Evolutionary conservation across 768 basidiomycete genomes (phyloP), one percentile per base, ranked within the genome.

Genomic region (Phaeotremella fagi): DNA sequence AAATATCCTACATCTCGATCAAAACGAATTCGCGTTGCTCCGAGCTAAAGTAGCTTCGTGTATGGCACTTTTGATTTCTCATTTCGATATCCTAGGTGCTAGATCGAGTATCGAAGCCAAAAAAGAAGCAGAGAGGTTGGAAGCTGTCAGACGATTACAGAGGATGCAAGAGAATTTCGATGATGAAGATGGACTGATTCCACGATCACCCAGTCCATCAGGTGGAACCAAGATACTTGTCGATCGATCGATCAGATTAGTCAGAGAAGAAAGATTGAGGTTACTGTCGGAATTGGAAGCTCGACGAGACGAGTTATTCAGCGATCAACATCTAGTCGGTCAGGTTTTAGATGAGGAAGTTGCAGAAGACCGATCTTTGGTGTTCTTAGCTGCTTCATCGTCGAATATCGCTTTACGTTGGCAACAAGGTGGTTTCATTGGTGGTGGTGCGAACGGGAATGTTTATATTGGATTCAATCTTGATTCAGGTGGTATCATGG

Each of bases 371-470:
- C 83, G 90, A 42, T 90, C 94, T 0, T 79, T 95, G 42, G 85
- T 91, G 4, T 94, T 91, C 79, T 81, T 99, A 35, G 95, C 95
- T 0, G 90, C 90, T 1, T 90, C 90, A n/a, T 85, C 85, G 35
- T 91, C 90, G 24, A 95, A 94, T 64, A 90, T 97, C 57, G 88
- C 90, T 2, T 85, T 98, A 56, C 83, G 88, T 35, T 99, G 95
- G 95, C 94, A 97, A 72, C 95, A 99, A 76, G 91, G 94, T 14
- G 84, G 87, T 53, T 97, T 97, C 77, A 97, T 99, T 63, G 95
- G 94, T 46, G 85, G 91, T n/a, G 95, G 95, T 15, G 92, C 95
- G 7, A 97, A 95, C 74, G 95, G 95, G 20, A 94, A 89, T n/a
- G 95, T 99, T n/a, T 99, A 98, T 73, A 82, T 90, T 43, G 95